These are phyloP conservation scores for Xylaria curta DNA, from an alignment of 495 filamentous ascomycete species.

Conservation along the genomic window DNA sequence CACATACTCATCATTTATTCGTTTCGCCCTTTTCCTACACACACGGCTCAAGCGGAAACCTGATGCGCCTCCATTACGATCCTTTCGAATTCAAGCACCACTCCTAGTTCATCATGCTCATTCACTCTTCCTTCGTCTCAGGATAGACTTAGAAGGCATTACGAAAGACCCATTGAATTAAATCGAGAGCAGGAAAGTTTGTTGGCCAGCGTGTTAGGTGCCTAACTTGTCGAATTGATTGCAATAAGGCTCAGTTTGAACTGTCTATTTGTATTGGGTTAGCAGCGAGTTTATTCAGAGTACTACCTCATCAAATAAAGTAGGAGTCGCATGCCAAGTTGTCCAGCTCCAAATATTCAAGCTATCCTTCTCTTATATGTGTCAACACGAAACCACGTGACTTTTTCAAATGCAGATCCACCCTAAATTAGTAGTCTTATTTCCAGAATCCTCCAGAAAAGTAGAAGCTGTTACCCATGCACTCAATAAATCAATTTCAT, in stretches of 20 bases:
- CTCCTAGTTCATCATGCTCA: background rate
- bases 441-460: conserved; percentile 20
- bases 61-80: background rate
- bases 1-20: background rate
- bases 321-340: background rate
- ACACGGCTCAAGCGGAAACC: background rate
- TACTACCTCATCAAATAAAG: background rate
- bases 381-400: conserved; percentile 15
- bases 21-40: background rate
- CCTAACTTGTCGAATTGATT: background rate
- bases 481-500: background rate
- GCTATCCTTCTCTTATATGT: background rate
- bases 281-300: background rate
- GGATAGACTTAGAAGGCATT: background rate
- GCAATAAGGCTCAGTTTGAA: background rate
- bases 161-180: background rate
- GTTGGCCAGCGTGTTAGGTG: background rate
- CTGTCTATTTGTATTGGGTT: too few relatives aligned
- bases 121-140: background rate
- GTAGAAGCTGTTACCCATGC: background rate
- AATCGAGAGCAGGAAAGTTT: background rate
- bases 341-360: background rate
- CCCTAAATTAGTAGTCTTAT: background rate
- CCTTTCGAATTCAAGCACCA: background rate
- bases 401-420: conserved; percentile 4